These are phyloP conservation scores for Xylaria sp. DNA, from an alignment of 2,329 filamentous ascomycete genomes.

Conservation along the genomic window DNA sequence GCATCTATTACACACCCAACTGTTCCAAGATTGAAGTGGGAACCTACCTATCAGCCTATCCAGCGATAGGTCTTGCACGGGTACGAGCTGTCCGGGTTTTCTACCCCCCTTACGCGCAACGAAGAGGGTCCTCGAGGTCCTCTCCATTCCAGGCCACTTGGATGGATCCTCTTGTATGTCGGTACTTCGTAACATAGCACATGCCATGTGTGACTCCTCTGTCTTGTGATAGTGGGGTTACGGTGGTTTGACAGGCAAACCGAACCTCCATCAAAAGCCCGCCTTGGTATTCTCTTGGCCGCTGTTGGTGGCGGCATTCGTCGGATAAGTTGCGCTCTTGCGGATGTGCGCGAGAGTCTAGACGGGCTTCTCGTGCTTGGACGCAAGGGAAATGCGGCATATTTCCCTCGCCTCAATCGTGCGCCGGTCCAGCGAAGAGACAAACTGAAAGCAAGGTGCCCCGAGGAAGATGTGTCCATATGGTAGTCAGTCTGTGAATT, in stretches of 20 bases:
- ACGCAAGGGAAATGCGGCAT: conserved; percentile 18
- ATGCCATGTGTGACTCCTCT: too few species aligned
- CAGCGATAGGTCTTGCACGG: too few species aligned
- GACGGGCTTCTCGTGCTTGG: conserved; percentile 10
- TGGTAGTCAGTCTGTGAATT: too few species aligned
- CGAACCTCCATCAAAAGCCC: background rate
- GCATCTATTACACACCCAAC: too few species aligned
- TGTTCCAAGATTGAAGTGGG: too few species aligned
- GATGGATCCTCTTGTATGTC: too few species aligned
- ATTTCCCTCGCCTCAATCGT: conserved; percentile 12
- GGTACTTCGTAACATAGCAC: too few species aligned
- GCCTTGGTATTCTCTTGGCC: conserved; percentile 23
- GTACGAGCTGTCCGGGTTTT: too few species aligned
- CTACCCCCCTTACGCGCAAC: too few species aligned
- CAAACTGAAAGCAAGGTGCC: conserved; percentile 8
- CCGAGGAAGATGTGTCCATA: conserved; percentile 1
- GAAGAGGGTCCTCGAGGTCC: too few species aligned
- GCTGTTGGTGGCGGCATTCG: conserved; percentile 6
- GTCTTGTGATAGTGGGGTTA: background rate
- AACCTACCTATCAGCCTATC: too few species aligned
- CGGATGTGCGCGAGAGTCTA: conserved; percentile 6
- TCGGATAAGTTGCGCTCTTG: conserved; percentile 10
- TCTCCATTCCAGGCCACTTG: too few species aligned
- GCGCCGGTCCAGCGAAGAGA: conserved; percentile 9
- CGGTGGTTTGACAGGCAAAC: background rate